These are phyloP conservation scores for Termitomyces sp. DNA, from an alignment of 768 basidiomycete genomes.

Conservation along the genomic window DNA sequence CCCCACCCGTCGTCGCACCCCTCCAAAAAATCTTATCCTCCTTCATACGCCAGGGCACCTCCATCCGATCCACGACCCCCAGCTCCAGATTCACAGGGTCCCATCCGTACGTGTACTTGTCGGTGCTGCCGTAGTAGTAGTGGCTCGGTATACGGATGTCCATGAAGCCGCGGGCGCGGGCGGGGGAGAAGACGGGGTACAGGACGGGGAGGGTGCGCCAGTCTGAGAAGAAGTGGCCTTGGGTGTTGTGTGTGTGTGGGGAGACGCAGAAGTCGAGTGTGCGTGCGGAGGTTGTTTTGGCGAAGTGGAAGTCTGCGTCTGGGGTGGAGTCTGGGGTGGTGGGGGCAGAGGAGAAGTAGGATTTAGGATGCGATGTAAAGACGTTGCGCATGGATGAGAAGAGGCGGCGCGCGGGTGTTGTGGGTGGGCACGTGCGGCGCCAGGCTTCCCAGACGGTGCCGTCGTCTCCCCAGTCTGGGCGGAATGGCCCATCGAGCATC, in stretches of 20 bases:
- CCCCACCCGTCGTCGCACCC: constrained; percentile 95
- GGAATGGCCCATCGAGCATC: constrained; percentile 64
- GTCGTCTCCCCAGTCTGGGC: constrained; percentile 80
- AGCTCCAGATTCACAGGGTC: constrained; percentile 72
- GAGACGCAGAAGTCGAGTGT: constrained; percentile 74
- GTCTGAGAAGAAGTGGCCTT: constrained; percentile 97
- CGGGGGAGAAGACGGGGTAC: constrained; percentile 95
- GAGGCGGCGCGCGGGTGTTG: constrained; percentile 76
- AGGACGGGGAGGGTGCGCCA: constrained; percentile 86
- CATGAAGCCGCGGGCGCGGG: constrained; percentile 78
- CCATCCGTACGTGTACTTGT: constrained; percentile 89
- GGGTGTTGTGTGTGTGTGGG: constrained; percentile 82
- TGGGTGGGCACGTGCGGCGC: constrained; percentile 85
- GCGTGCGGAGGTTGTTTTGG: constrained; percentile 50
- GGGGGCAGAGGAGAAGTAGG: constrained; percentile 25
- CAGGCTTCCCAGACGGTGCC: constrained; percentile 94
- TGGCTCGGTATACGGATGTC: constrained; percentile 96
- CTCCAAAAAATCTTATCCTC: constrained; percentile 90
- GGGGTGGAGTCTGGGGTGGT: constrained; percentile 49
- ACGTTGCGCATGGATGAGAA: constrained; percentile 71
- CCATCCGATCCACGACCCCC: constrained; percentile 81
- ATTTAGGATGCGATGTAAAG: constrained; percentile 30
- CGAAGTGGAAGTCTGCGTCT: too few relatives aligned
- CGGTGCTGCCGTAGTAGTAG: constrained; percentile 87
- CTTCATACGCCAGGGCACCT: constrained; percentile 88